Evolutionary conservation across 257 asterid species (phyloP).

Genomic region (Lavandula angustifolia): DNA sequence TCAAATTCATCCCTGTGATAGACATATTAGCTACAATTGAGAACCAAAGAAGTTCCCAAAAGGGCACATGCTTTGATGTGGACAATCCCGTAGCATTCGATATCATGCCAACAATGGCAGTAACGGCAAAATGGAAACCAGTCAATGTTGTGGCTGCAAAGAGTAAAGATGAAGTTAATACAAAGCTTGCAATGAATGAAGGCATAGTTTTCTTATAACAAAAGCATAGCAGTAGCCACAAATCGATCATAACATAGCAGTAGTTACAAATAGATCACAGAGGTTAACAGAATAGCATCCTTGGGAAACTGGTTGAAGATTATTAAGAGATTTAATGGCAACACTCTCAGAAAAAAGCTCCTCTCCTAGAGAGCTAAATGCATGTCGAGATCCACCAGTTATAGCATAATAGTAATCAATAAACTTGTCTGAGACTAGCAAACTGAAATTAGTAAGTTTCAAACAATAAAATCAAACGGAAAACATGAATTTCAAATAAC

Average conservation of each 20-base stretch:
- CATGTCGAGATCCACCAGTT: slow-evolving; percentile 22
- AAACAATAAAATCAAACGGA: neutral
- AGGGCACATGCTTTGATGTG: slow-evolving; percentile 82
- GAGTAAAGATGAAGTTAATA: slow-evolving; percentile 25
- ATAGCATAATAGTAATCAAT: neutral
- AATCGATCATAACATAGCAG: neutral
- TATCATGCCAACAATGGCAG: slow-evolving; percentile 91
- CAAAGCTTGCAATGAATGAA: neutral
- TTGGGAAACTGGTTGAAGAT: slow-evolving; percentile 3
- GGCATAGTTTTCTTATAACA: neutral
- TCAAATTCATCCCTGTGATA: slow-evolving; percentile 93
- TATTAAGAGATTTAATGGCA: slow-evolving; percentile 10
- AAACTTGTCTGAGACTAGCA: slow-evolving; percentile 8
- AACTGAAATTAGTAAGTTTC: slow-evolving; percentile 11
- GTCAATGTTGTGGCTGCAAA: slow-evolving; percentile 90
- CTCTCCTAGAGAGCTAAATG: slow-evolving; percentile 12
- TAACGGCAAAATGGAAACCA: slow-evolving; percentile 92
- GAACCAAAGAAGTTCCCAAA: slow-evolving; percentile 99
- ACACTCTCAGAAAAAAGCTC: slow-evolving; percentile 5
- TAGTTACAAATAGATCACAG: slow-evolving; percentile 15
- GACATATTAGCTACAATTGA: slow-evolving; percentile 91
- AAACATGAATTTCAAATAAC: slow-evolving; percentile 17
- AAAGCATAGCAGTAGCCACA: too few relatives aligned
- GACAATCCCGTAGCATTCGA: slow-evolving; percentile 91
- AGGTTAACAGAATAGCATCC: slow-evolving; percentile 13